phyloP scores from a whole-genome alignment of 768 basidiomycete species.

The Pleurotus pulmonarius region DNA sequence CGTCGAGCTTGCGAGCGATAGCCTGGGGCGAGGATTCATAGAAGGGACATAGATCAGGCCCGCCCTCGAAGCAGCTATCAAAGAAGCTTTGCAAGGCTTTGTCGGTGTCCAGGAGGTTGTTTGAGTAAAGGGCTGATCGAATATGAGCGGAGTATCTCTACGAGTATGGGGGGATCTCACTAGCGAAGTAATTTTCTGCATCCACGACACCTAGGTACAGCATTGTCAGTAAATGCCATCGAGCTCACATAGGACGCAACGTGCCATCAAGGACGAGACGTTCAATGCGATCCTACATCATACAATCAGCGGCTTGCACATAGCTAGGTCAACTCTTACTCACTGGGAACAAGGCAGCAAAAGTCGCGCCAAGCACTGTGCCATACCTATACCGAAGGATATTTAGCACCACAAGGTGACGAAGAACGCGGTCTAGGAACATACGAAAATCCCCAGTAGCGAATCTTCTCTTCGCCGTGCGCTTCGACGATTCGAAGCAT shows the following conservation, averaged over 20 bases:
- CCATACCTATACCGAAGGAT: conserved; percentile 18
- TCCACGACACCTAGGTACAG: conserved; percentile 16
- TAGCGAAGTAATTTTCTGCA: conserved; percentile 19
- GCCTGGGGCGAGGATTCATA: conserved; percentile 12
- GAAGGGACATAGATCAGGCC: conserved; percentile 17
- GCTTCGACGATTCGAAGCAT: conserved; percentile 32
- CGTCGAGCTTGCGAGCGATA: conserved; percentile 13
- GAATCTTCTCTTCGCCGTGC: conserved; percentile 25
- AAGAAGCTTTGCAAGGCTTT: conserved; percentile 17
- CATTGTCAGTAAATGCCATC: background rate
- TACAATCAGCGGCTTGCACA: background rate
- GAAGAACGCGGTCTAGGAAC: conserved; percentile 7
- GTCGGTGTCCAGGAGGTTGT: conserved; percentile 14
- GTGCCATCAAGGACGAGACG: conserved; percentile 28
- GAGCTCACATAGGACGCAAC: background rate
- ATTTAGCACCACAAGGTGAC: background rate
- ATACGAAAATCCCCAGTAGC: conserved; percentile 27
- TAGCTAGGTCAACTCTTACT: conserved; percentile 11
- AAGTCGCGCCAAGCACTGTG: conserved; percentile 22
- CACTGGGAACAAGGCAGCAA: conserved; percentile 28
- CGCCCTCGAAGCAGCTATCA: conserved; percentile 16
- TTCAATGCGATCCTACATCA: conserved; percentile 22
- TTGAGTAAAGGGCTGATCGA: too few relatives aligned
- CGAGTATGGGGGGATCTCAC: conserved; percentile 3
- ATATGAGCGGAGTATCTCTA: background rate